These are phyloP conservation scores for Globisporangium carolinianum DNA, from an alignment of 352 stramenopile species.

Conservation along the genomic window DNA sequence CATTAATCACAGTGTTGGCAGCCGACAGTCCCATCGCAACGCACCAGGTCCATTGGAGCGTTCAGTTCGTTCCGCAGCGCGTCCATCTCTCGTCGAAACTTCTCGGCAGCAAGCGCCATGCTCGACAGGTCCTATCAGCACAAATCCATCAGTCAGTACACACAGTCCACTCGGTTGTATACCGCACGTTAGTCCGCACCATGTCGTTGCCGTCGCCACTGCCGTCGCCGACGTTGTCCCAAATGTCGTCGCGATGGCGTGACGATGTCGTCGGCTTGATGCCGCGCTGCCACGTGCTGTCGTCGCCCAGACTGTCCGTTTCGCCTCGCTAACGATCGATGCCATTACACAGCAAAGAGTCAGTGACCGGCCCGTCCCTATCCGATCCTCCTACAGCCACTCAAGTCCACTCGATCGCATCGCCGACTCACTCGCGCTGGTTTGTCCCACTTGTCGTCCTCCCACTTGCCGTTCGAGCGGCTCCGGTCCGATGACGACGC, in stretches of 20 bases:
- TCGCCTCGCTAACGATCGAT: constrained; percentile 15
- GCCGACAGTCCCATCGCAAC: neutral
- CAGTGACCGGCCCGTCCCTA: no score
- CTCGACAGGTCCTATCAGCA: constrained; percentile 61
- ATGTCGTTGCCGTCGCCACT: constrained; percentile 47
- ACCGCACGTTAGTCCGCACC: constrained; percentile 16
- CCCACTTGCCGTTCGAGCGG: constrained; percentile 40
- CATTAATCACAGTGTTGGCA: neutral
- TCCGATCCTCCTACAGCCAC: no score
- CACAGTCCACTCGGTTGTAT: no score
- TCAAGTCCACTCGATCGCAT: no score
- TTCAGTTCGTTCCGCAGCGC: constrained; percentile 59
- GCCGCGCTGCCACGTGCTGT: constrained; percentile 57
- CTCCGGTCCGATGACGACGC: constrained; percentile 27
- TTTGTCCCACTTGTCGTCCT: constrained; percentile 40
- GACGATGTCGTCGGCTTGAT: constrained; percentile 24
- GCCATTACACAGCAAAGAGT: neutral
- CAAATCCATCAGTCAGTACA: neutral
- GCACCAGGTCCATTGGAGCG: constrained; percentile 27
- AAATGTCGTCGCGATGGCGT: constrained; percentile 47
- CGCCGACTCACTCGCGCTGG: constrained; percentile 4
- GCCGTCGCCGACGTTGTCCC: constrained; percentile 66
- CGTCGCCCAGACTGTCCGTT: constrained; percentile 23
- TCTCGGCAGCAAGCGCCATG: constrained; percentile 74
- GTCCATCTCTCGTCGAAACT: constrained; percentile 84